Evolutionary conservation across 2,329 filamentous ascomycete genomes (phyloP), one percentile per base, ranked within the genome.

Genomic region (Diplodia scrobiculata): DNA sequence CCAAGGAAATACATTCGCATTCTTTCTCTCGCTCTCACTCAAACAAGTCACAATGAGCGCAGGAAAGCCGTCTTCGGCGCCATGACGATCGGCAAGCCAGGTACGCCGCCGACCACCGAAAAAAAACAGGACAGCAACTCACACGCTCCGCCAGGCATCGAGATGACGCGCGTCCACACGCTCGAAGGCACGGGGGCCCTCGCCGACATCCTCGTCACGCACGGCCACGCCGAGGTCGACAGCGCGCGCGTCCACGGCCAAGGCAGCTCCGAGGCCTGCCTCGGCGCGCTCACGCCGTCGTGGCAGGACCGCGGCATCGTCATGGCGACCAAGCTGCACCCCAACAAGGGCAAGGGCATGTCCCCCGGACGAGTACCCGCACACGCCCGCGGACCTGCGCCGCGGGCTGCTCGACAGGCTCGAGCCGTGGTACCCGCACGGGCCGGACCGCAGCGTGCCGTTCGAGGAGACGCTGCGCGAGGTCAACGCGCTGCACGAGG

Each of bases 401-500:
- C 67, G 73, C 5, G 76, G 72, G 3, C 66, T 83, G 5, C 66
- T 70, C 36, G 71, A 74, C 10, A 79, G 77, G 66, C 72, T 84
- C 1, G 77, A 84, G 47, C 79, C 83, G 60, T 83, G 77, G 70
- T 85, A 84, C 67, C 77, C 85, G 2, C 83, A 85, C 68, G 79
- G 76, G 0, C 82, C 82, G 63, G 83, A 85, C 69, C 74, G 79
- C n/a, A 79, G 72, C 0, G 79, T 76, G 1, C 80, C 82, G 0
- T 77, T 79, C 60, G 79, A 80, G 59, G 78, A 79, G 5, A 83
- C 82, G 1, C 73, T 84, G n/a, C 71, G 74, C 6, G 81, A 76
- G 29, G 78, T 84, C 38, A 77, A 85, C 69, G 71, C 77, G 4
- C 74, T 84, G 0, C 73, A 82, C 72, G 69, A 78, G 27, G 77